phyloP scores from a whole-genome alignment of 1,284 basidiomycete species.

The Marasmius tenuissimus region DNA sequence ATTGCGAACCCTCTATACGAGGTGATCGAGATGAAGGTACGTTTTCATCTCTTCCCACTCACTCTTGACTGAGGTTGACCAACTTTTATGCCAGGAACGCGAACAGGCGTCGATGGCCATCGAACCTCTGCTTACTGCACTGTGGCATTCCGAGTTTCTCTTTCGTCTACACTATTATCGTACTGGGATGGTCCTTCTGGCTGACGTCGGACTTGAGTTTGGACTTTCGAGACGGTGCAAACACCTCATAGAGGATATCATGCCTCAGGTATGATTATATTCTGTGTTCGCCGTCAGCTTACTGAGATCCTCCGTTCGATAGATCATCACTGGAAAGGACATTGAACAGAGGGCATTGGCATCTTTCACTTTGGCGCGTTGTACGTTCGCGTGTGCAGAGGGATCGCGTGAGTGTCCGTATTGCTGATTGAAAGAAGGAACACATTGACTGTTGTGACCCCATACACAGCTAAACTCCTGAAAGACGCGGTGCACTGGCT shows the following conservation, averaged over 20 bases:
- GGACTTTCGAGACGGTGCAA: conserved; percentile 66
- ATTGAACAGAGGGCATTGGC: conserved; percentile 74
- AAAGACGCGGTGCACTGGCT: conserved; percentile 60
- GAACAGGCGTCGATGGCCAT: conserved; percentile 64
- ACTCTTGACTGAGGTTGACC: conserved; percentile 10
- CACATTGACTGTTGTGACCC: not conserved
- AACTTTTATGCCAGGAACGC: conserved; percentile 33
- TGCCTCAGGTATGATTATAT: conserved; percentile 63
- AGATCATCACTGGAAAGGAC: conserved; percentile 73
- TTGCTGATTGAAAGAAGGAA: not conserved
- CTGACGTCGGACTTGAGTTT: conserved; percentile 74
- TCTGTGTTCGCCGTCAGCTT: conserved; percentile 1
- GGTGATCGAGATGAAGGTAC: conserved; percentile 61
- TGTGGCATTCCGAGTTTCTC: conserved; percentile 81
- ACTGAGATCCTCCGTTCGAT: not conserved
- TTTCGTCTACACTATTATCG: conserved; percentile 66
- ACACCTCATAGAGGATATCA: conserved; percentile 68
- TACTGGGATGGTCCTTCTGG: conserved; percentile 65
- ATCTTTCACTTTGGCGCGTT: conserved; percentile 70
- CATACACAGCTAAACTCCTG: conserved; percentile 41
- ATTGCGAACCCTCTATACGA: conserved; percentile 63
- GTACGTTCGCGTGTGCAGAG: conserved; percentile 55
- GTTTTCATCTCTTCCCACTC: conserved; percentile 19
- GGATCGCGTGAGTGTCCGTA: conserved; percentile 28
- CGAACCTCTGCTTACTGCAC: conserved; percentile 63